Evolutionary conservation across 1,284 basidiomycete species (phyloP).

Genomic region (Ustilago tritici): DNA sequence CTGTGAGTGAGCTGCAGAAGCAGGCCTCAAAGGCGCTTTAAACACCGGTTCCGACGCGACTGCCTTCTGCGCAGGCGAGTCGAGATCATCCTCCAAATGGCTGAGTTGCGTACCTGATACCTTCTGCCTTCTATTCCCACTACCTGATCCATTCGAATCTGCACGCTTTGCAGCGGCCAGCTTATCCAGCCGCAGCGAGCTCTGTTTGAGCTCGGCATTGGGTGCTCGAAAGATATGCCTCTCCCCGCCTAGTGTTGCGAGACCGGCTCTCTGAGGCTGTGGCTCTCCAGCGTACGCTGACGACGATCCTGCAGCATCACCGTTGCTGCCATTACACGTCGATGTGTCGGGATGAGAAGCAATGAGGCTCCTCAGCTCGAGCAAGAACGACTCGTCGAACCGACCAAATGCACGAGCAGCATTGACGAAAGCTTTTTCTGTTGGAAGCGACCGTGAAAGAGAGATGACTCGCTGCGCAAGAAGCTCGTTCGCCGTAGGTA

Average conservation of each 20-base stretch:
- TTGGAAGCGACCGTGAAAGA: conserved; percentile 51
- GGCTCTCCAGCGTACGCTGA: conserved; percentile 19
- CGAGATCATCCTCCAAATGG: conserved; percentile 28
- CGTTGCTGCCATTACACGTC: conserved; percentile 11
- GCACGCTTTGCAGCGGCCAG: conserved; percentile 84
- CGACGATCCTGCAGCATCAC: conserved; percentile 35
- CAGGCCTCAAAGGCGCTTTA: conserved; percentile 44
- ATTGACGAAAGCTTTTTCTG: conserved; percentile 67
- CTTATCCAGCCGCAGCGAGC: conserved; percentile 79
- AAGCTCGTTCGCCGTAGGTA: conserved; percentile 55
- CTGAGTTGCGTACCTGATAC: conserved; percentile 28
- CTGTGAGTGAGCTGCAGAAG: conserved; percentile 30
- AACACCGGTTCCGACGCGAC: conserved; percentile 24
- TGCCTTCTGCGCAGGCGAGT: conserved; percentile 6
- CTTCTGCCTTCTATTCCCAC: conserved; percentile 32
- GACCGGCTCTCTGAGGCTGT: conserved; percentile 37
- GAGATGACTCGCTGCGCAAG: conserved; percentile 61
- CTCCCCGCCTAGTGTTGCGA: conserved; percentile 40
- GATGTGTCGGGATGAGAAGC: conserved; percentile 30
- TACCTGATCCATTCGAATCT: not conserved
- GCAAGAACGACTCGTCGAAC: conserved; percentile 78
- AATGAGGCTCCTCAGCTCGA: conserved; percentile 71
- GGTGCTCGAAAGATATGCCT: conserved; percentile 70
- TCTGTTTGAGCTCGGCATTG: conserved; percentile 76
- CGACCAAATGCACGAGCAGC: conserved; percentile 86